Conservation (phyloP, 306 rosid genomes). For the Lathyrus aphaca region DNA sequence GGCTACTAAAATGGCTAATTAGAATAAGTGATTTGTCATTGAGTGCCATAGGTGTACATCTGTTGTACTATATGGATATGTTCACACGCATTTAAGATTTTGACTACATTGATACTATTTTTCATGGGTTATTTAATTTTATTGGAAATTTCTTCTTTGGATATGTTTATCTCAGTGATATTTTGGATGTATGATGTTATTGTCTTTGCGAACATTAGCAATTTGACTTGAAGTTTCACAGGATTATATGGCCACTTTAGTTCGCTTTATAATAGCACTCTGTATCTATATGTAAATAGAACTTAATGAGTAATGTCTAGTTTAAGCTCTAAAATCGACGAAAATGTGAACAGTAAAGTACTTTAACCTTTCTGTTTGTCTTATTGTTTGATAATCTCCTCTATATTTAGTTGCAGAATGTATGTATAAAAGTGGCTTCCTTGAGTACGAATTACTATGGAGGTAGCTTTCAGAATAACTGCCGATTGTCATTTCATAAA, state of each 20-base stretch:
- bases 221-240: conserved; percentile 18
- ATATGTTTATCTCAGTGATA: conserved; percentile 4
- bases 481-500: not conserved
- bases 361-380: conserved; percentile 10
- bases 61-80: not conserved
- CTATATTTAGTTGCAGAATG: conserved; percentile 47
- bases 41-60: conserved; percentile 9
- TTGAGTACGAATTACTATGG: conserved; percentile 17
- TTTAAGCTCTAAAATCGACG: conserved; percentile 21
- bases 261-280: conserved; percentile 13
- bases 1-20: conserved; percentile 13
- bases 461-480: conserved; percentile 40
- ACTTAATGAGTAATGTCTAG: conserved; percentile 17
- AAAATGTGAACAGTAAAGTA: conserved; percentile 14
- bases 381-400: conserved; percentile 21
- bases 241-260: conserved; percentile 32
- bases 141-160: conserved; percentile 22
- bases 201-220: conserved; percentile 24
- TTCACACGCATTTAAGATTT: conserved; percentile 9
- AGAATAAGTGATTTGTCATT: not conserved
- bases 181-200: conserved; percentile 29
- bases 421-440: conserved; percentile 40
- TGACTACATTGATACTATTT: conserved; percentile 18
- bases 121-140: conserved; percentile 29
- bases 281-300: conserved; percentile 9